These are phyloP conservation scores for Penicillium odoratum DNA, from an alignment of 495 filamentous ascomycete genomes.

Conservation along the genomic window DNA sequence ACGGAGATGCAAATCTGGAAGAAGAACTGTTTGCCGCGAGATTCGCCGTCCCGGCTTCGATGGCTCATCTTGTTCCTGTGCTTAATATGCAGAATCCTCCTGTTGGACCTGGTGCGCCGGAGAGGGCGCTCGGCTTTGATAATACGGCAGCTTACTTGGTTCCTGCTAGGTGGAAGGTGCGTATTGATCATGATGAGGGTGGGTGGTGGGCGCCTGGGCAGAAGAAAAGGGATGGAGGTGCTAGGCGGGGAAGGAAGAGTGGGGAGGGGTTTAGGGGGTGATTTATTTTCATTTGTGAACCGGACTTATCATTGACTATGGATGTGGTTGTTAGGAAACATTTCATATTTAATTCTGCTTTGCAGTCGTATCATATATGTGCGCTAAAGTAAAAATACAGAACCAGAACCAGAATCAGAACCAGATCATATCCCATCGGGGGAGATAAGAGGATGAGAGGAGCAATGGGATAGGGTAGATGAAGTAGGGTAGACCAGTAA, in stretches of 20 bases:
- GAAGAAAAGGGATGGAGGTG: conserved; percentile 3
- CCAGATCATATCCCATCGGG: not conserved
- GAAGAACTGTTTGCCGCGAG: conserved; percentile 32
- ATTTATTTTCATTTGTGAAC: not conserved
- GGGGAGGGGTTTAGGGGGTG: conserved; percentile 14
- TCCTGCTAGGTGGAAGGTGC: conserved; percentile 15
- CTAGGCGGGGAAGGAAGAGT: not conserved
- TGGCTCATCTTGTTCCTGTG: conserved; percentile 9
- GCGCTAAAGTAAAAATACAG: conserved; percentile 4
- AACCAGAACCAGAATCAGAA: not conserved
- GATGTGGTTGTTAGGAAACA: too few species aligned
- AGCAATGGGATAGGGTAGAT: not conserved
- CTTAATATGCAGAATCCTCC: not conserved
- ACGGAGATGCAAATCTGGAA: conserved; percentile 29
- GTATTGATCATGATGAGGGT: conserved; percentile 17
- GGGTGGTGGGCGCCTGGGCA: conserved; percentile 23
- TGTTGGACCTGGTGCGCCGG: conserved; percentile 1
- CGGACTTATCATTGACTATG: too few species aligned
- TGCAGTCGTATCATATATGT: conserved; percentile 4
- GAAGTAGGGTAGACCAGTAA: not conserved
- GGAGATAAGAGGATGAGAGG: not conserved
- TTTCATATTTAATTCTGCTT: too few species aligned
- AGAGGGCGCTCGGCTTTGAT: conserved; percentile 8
- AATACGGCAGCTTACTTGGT: conserved; percentile 16
- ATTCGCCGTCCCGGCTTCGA: conserved; percentile 25